Base-by-base conservation (phyloP, 1,284 basidiomycete species). In the Austroboletus olivaceoglutinosus region DNA sequence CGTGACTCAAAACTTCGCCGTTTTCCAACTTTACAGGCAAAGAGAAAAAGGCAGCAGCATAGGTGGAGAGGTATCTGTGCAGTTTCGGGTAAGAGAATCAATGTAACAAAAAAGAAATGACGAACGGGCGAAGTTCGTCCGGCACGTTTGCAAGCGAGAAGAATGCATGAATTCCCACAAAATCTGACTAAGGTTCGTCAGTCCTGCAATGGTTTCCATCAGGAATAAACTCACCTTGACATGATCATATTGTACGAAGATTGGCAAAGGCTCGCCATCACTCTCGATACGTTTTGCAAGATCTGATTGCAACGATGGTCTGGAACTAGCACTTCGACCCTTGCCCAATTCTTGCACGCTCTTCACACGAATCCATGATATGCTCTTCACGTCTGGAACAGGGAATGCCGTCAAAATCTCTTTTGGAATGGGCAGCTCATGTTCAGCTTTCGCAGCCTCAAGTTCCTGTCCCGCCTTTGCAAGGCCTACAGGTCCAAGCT, bases 321-420 rank as follows among this genome's bases (percentile, higher is more conserved):
- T 38, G n/a, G 65, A 50, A 29, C 59, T 33, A 31, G 50, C 42
- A 31, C 63, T 55, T 47, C 81, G 70, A 16, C 80, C 77, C 43
- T 67, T 71, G 31, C 80, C 82, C 25, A 73, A 68, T 62, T 91
- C 84, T 64, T 86, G 86, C 16, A 82, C 69, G 53, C 86, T 96
- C 60, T 94, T 83, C 3, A 99, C 94, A 1, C 90, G 85, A 52
- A 99, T 95, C 94, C 96, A 99, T 7, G 89, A 83, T 61, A 99
- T 95, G 56, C 85, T 91, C 61, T 88, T 85, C 21, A 95, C 89
- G 60, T 89, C 81, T 0, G 94, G 94, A 29, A 96, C 84, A 16
- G 89, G 86, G 78, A 98, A 99, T 19, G 81, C 75, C 4, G 83
- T 87, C 36, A 98, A 72, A 56, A 98, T 77, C 36, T 91, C 82